phyloP scores from a whole-genome alignment of 371 early-diverging fungal species.

The Coemansia sp. region DNA sequence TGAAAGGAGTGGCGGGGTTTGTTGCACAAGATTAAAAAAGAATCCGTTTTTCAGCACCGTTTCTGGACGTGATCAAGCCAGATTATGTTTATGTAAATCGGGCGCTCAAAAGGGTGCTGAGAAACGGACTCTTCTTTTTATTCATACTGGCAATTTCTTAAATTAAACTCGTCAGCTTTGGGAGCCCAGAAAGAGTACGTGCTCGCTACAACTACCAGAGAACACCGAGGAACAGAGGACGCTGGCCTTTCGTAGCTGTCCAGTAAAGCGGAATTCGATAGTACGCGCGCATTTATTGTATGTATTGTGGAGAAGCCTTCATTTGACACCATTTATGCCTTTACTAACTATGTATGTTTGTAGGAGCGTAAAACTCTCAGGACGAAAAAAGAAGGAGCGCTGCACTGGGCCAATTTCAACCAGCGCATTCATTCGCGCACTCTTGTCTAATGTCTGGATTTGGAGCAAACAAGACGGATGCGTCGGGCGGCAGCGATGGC shows the following conservation, averaged over 20 bases:
- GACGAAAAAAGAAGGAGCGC: too few species aligned
- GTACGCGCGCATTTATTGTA: background rate
- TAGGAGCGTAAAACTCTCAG: too few species aligned
- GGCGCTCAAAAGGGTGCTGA: too few species aligned
- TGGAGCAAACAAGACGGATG: conserved; percentile 16
- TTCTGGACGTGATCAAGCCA: too few species aligned
- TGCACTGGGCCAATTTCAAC: too few species aligned
- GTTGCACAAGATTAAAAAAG: too few species aligned
- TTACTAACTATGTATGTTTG: background rate
- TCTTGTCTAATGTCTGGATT: conserved; percentile 18
- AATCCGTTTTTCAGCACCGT: too few species aligned
- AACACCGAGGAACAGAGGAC: too few species aligned
- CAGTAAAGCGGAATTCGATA: background rate
- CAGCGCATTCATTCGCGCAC: too few species aligned
- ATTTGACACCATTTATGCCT: background rate
- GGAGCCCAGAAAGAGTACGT: background rate
- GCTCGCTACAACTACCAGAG: too few species aligned
- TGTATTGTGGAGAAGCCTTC: background rate
- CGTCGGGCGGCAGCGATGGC: background rate
- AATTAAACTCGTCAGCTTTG: background rate
- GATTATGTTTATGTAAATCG: too few species aligned
- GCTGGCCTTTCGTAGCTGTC: background rate
- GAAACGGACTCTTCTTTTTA: background rate
- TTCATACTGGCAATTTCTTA: background rate
- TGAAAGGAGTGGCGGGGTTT: too few species aligned